Evolutionary conservation across 176 grass and related monocot species (phyloP).

Genomic region (Panicum miliaceum): DNA sequence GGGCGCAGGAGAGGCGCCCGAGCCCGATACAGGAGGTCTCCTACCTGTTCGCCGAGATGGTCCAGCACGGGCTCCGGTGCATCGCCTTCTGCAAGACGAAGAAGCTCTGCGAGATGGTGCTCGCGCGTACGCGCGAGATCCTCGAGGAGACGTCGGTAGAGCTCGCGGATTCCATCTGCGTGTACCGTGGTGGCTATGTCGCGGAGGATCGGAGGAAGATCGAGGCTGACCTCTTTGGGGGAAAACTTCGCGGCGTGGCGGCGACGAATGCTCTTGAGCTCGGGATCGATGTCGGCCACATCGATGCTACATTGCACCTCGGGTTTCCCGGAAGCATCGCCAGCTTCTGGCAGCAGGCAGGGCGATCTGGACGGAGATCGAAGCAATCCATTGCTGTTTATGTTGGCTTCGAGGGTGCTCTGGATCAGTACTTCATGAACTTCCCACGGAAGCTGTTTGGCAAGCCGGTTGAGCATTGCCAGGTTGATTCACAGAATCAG

Average conservation of each 20-base stretch:
- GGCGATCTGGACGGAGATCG: constrained; percentile 67
- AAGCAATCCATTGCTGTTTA: constrained; percentile 66
- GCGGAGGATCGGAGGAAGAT: constrained; percentile 70
- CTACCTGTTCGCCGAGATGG: constrained; percentile 71
- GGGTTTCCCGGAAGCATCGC: constrained; percentile 74
- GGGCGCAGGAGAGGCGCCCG: neutral
- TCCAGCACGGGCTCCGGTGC: constrained; percentile 69
- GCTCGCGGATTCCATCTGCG: constrained; percentile 50
- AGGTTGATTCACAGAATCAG: constrained; percentile 61
- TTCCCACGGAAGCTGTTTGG: constrained; percentile 68
- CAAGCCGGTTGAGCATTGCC: constrained; percentile 75
- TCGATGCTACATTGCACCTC: constrained; percentile 79
- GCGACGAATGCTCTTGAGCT: constrained; percentile 79
- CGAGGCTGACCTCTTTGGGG: constrained; percentile 66
- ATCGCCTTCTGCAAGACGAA: constrained; percentile 87
- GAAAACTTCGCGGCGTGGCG: constrained; percentile 62
- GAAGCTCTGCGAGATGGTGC: constrained; percentile 66
- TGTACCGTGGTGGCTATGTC: constrained; percentile 76
- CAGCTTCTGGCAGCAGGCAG: constrained; percentile 82
- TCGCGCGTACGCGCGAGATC: constrained; percentile 60
- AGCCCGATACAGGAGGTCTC: constrained; percentile 60
- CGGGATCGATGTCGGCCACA: constrained; percentile 74
- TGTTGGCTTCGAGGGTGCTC: constrained; percentile 62
- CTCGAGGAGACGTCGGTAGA: constrained; percentile 46
- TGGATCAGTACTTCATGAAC: constrained; percentile 56